A percentile compares a stretch with the other conserved stretches of the same genome.
These are phyloP conservation scores for Diaporthe australafricana DNA, from an alignment of 2,329 filamentous ascomycete species.

Conservation along the genomic window DNA sequence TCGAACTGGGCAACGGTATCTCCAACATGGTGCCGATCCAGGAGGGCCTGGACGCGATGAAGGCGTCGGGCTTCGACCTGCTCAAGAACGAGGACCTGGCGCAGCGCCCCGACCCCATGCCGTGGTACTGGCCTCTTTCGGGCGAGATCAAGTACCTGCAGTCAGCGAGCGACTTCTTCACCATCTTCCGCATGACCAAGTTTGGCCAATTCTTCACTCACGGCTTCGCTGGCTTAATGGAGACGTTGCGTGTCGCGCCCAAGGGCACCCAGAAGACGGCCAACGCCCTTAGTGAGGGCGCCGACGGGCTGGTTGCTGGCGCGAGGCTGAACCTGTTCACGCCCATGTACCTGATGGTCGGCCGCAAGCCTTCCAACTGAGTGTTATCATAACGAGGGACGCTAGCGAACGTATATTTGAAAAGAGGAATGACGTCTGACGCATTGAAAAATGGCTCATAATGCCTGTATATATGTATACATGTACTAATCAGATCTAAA, in stretches of 20 bases:
- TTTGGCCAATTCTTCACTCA: slow-evolving; percentile 81
- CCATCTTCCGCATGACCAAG: slow-evolving; percentile 90
- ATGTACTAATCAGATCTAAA: slow-evolving; percentile 31
- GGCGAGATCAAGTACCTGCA: slow-evolving; percentile 88
- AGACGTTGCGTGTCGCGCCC: slow-evolving; percentile 81
- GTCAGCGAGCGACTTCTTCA: slow-evolving; percentile 82
- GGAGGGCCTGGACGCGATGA: slow-evolving; percentile 85
- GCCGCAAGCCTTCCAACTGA: slow-evolving; percentile 76
- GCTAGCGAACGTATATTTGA: neutral
- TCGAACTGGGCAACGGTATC: slow-evolving; percentile 96
- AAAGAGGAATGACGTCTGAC: slow-evolving; percentile 5
- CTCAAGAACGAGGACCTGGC: slow-evolving; percentile 89
- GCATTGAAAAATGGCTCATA: slow-evolving; percentile 11
- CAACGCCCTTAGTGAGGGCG: slow-evolving; percentile 84
- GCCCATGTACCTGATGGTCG: slow-evolving; percentile 98
- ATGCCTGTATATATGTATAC: slow-evolving; percentile 23
- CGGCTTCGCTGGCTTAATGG: slow-evolving; percentile 80
- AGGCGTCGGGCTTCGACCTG: slow-evolving; percentile 87
- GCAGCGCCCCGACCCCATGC: slow-evolving; percentile 76
- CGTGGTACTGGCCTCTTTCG: slow-evolving; percentile 95
- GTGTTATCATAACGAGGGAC: neutral
- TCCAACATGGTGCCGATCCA: slow-evolving; percentile 94
- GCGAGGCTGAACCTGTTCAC: slow-evolving; percentile 94
- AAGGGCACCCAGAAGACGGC: slow-evolving; percentile 94
- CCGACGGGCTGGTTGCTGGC: slow-evolving; percentile 87